A percentile compares a stretch with the other conserved stretches of the same genome.
Evolutionary conservation across 805 yeast genomes (phyloP).

Genomic region (Kluyveromyces nonfermentans): DNA sequence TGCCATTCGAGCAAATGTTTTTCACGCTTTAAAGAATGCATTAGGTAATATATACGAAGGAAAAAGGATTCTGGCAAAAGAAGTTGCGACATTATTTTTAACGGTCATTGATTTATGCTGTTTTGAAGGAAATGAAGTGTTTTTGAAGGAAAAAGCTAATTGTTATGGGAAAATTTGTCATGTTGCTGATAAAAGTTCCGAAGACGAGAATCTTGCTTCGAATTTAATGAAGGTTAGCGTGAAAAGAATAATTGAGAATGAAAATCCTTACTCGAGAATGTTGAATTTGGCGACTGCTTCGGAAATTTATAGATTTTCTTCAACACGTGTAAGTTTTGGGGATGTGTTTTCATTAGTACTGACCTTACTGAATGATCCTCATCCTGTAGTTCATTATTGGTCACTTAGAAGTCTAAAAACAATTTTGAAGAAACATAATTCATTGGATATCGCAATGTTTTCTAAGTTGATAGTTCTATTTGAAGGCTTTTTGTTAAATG

Average conservation of each 20-base stretch:
- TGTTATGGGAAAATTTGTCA: slow-evolving; percentile 37
- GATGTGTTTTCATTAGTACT: slow-evolving; percentile 46
- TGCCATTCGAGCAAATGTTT: slow-evolving; percentile 52
- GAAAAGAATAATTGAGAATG: slow-evolving; percentile 54
- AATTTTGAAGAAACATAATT: slow-evolving; percentile 46
- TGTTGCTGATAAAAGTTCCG: slow-evolving; percentile 4
- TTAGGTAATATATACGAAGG: slow-evolving; percentile 23
- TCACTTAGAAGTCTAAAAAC: slow-evolving; percentile 50
- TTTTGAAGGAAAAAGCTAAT: slow-evolving; percentile 44
- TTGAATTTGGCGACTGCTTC: slow-evolving; percentile 44
- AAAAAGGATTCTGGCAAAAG: slow-evolving; percentile 21
- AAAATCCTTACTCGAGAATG: slow-evolving; percentile 57
- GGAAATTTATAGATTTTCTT: slow-evolving; percentile 35
- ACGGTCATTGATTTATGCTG: slow-evolving; percentile 43
- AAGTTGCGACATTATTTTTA: slow-evolving; percentile 37
- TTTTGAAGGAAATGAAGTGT: slow-evolving; percentile 29
- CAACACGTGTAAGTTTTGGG: slow-evolving; percentile 31
- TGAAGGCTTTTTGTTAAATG: slow-evolving; percentile 34
- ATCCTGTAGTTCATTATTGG: slow-evolving; percentile 74
- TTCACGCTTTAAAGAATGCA: slow-evolving; percentile 54
- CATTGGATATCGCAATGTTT: slow-evolving; percentile 37
- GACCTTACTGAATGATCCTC: slow-evolving; percentile 66
- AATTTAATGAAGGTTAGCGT: slow-evolving; percentile 46
- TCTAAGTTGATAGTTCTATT: slow-evolving; percentile 35
- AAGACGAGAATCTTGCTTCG: slow-evolving; percentile 14